Evolutionary conservation across 225 moss, liverwort and hornwort genomes (phyloP), one percentile per base, ranked within the genome.

Genomic region (Climacium dendroides): DNA sequence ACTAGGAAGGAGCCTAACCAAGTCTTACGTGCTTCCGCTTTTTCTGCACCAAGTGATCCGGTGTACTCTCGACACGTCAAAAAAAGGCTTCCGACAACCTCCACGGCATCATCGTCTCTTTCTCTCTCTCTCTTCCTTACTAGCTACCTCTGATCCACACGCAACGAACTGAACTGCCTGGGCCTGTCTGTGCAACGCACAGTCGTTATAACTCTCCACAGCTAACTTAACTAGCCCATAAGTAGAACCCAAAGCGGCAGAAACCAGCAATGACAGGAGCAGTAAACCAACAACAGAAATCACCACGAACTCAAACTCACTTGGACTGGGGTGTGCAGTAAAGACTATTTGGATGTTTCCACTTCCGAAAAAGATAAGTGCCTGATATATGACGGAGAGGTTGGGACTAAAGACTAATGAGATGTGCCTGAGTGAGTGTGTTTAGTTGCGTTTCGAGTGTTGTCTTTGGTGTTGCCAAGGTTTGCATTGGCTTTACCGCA

Each of bases 41-140:
- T 86, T 85, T 22, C 79, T 86, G 86, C 62, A 37, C 45, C 20
- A 25, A 37, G 52, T 84, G 88, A 91, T 89, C 87, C 85, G 81
- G 73, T 87, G 78, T 73, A 65, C 45, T 85, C 85, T 64, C 61
- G 89, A 91, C 89, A 91, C 88, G 91, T 91, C 85, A 85, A 85
- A 85, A 48, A 85, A 89, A 85, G 86, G 45, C 48, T 91, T 90
- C 89, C 89, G 87, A 89, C 89, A 86, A 87, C 35, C 83, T 66
- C 55, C 66, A 64, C 62, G 81, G 71, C 78, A 55, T 71, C 85
- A 60, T 63, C 80, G 84, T 45, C 62, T 63, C 77, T 63, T 63
- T 66, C 39, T 43, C 41, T 9, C 54, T 28, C 64, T 8, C 20
- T 3, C 48, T 35, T 26, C 37, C 52, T 48, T 22, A 6, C 64